phyloP scores from a whole-genome alignment of 306 rosid species.

The Castanopsis chinensis region DNA sequence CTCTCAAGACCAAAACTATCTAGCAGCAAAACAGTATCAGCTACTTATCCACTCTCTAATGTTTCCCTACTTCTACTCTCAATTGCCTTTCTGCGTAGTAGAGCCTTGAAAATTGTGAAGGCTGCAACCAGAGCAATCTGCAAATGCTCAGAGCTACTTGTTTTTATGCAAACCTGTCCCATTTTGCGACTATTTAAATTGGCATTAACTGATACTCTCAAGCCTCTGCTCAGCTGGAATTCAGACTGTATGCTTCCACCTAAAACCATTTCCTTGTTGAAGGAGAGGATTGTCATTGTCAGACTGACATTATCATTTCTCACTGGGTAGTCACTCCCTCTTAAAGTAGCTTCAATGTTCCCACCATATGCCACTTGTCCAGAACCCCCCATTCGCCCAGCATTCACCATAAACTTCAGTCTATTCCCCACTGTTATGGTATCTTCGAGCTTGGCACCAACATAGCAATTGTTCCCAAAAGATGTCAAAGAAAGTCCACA shows the following conservation, averaged over 20 bases:
- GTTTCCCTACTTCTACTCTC: constrained; percentile 27
- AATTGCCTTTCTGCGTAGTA: constrained; percentile 41
- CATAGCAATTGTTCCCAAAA: constrained; percentile 56
- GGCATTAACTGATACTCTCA: constrained; percentile 61
- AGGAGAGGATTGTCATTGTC: constrained; percentile 66
- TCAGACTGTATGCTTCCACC: constrained; percentile 77
- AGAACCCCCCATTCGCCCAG: constrained; percentile 64
- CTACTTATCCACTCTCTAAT: constrained; percentile 27
- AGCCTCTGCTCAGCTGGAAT: constrained; percentile 60
- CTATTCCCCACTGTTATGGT: constrained; percentile 73
- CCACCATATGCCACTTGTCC: constrained; percentile 88
- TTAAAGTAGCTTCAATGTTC: constrained; percentile 63
- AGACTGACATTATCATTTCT: constrained; percentile 65
- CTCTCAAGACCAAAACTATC: constrained; percentile 20
- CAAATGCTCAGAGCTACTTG: constrained; percentile 77
- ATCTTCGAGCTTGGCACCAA: constrained; percentile 91
- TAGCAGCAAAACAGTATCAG: neutral
- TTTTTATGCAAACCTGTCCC: constrained; percentile 79
- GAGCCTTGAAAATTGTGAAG: constrained; percentile 60
- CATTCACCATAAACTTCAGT: constrained; percentile 65
- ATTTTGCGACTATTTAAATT: constrained; percentile 82
- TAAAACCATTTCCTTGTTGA: constrained; percentile 73
- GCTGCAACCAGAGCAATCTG: constrained; percentile 68
- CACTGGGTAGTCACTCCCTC: constrained; percentile 83
- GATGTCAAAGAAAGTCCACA: constrained; percentile 85